Conservation (phyloP, 176 grass and related monocot genomes). For the Luzula sylvatica region DNA sequence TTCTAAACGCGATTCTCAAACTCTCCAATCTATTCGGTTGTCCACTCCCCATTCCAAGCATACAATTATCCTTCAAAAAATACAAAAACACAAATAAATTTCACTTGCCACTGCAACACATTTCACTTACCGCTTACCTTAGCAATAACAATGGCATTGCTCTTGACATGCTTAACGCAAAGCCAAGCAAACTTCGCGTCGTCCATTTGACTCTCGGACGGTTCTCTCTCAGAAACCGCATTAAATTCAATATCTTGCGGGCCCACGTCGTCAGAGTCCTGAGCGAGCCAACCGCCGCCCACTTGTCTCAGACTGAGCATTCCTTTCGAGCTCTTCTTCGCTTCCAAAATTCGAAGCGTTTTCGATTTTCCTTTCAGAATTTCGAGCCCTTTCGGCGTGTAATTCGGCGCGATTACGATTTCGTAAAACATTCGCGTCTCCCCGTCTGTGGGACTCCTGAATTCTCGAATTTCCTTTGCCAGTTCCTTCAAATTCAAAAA, state of each 20-base stretch:
- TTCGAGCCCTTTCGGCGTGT: slow-evolving; percentile 73
- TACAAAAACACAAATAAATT: too few relatives aligned
- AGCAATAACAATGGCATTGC: slow-evolving; percentile 90
- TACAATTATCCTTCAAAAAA: slow-evolving; percentile 56
- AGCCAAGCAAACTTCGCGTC: slow-evolving; percentile 87
- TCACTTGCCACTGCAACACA: background rate
- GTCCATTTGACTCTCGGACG: slow-evolving; percentile 25
- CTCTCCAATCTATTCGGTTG: slow-evolving; percentile 80
- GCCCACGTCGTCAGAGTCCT: slow-evolving; percentile 59
- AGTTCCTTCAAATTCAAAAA: slow-evolving; percentile 43
- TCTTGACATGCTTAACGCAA: slow-evolving; percentile 96
- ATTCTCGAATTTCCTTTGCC: slow-evolving; percentile 84
- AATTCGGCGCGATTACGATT: slow-evolving; percentile 71
- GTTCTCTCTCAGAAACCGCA: slow-evolving; percentile 29
- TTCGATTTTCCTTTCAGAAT: slow-evolving; percentile 83
- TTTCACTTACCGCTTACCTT: slow-evolving; percentile 40
- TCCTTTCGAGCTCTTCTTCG: slow-evolving; percentile 54
- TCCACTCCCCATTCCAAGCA: slow-evolving; percentile 92
- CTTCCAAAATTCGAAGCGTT: slow-evolving; percentile 73
- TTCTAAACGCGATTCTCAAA: slow-evolving; percentile 74
- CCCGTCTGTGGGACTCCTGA: slow-evolving; percentile 60
- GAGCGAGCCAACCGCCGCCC: slow-evolving; percentile 63
- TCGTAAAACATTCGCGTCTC: slow-evolving; percentile 85
- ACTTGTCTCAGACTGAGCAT: slow-evolving; percentile 73
- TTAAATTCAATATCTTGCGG: slow-evolving; percentile 63